Evolutionary conservation across 2,329 filamentous ascomycete genomes (phyloP).

Genomic region (Apiospora kogelbergensis): DNA sequence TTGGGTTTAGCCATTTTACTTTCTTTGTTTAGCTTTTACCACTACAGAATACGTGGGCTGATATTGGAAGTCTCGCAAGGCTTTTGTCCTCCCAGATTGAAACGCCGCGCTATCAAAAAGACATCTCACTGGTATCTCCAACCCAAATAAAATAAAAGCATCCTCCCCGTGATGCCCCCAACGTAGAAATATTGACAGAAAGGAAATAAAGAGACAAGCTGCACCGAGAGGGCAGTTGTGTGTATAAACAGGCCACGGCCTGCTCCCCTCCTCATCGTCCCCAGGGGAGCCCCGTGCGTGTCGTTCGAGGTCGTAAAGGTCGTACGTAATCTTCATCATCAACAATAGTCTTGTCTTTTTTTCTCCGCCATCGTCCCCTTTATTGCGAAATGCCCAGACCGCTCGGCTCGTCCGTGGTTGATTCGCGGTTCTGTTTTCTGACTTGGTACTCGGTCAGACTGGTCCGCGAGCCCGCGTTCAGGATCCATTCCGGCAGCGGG

Average conservation of each 20-base stretch:
- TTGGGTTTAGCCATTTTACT: constrained; percentile 12
- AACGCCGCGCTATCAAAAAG: constrained; percentile 3
- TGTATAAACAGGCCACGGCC: neutral
- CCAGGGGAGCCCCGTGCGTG: neutral
- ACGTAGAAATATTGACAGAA: neutral
- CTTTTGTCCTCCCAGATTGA: constrained; percentile 7
- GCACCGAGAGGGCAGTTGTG: neutral
- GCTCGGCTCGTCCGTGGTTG: neutral
- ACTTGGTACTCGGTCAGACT: constrained; percentile 49
- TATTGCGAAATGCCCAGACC: constrained; percentile 5
- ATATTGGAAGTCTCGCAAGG: neutral
- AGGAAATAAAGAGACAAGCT: neutral
- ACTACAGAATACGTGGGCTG: constrained; percentile 5
- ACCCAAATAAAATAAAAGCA: neutral
- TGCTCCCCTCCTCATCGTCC: neutral
- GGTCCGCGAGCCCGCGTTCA: constrained; percentile 51
- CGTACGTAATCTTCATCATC: constrained; percentile 5
- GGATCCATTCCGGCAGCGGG: constrained; percentile 61
- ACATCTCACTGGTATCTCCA: neutral
- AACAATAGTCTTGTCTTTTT: constrained; percentile 4
- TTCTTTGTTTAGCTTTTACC: constrained; percentile 12
- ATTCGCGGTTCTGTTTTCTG: constrained; percentile 32
- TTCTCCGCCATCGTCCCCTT: constrained; percentile 16
- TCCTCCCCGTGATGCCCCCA: constrained; percentile 4
- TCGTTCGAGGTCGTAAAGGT: constrained; percentile 4